Base-by-base conservation (phyloP, 2,329 filamentous ascomycete genomes). In the Xylariaceae sp. region DNA sequence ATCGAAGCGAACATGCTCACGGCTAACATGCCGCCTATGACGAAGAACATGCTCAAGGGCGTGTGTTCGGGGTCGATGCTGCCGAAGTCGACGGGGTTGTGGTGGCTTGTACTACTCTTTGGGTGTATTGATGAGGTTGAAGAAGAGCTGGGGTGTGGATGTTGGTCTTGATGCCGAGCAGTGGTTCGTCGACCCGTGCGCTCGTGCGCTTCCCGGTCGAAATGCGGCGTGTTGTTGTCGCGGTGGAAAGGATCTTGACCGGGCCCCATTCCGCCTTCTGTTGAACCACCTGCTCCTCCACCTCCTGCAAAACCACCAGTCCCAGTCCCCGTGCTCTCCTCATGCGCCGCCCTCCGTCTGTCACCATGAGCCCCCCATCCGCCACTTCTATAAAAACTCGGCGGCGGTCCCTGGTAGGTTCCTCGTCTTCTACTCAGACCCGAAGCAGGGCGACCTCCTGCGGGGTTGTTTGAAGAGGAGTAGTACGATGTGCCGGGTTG, bases 351-450 rank as follows among this genome's bases (percentile, higher is more conserved):
- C 43, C 68, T 66, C 29, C 82, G 66, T 67, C 85, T 86, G 27
- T 76, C 76, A 2, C 68, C 63, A 47, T 87, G 79, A 3, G 70
- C 64, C 38, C 87, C 88, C 77, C 89, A 94, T 3, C 86, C 88
- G 4, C 89, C 90, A 50, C 77, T 83, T 16, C 84, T 78, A 67
- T 89, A 96, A 70, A 96, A 97, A 53, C 82, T 88, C 0, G 92
- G 91, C 40, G 93, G 91, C 3, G 93, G 92, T 0, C 92, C 92
- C 17, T 79, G 80, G 66, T 94, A 96, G 4, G 83, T 76, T 2
- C 82, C 80, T 3, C 88, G 76, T 20, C 92, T 79, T 33, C 85
- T 79, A 63, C 84, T 90, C 23, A 98, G 72, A 0, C 93, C 93
- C 1, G 82, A 88, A 0, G 93, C 82, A 0, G 91, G 83, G 1